Evolutionary conservation across 108 stramenopile genomes (phyloP), one percentile per base, ranked within the genome.

Genomic region (Aurantiochytrium sp.): DNA sequence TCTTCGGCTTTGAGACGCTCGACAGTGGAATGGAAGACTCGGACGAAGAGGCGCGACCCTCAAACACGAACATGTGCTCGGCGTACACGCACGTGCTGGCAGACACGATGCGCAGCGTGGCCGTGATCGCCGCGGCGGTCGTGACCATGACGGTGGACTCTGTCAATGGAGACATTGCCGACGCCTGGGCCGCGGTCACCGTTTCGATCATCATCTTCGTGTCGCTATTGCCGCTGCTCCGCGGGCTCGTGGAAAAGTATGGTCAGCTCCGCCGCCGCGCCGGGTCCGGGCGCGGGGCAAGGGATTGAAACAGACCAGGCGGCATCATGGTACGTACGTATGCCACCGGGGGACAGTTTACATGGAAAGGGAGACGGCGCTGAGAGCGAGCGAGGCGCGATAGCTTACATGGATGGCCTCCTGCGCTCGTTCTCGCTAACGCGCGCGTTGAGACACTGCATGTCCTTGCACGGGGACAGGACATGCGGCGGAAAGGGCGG

Each of bases 1-100:
- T 55, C 55, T 17, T 87, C 10, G 86, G 55, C 55, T 55, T 87
- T n/a, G 27, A 81, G 27, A 81, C 39, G 6, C 21, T 81, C 19
- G 73, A 81, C 39, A 15, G n/a, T 42, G 42, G 2, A 12, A 27
- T 0, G 5, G 27, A 32, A 0, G 42, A 52, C 45, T 1, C 15
- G 39, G 19, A 34, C 1, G 10, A 12, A 22, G 6, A 22, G 30
- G 22, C 2, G 1, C 12, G 15, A 55, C 32, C 8, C 8, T 32
- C 32, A 5, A 87, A 87, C 86, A 87, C 55, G 34, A 87, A 87
- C 55, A 87, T 87, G 86, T 87, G 86, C 41, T 55, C 55, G 8
- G 86, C 86, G 31, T 87, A 87, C 55, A 87, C 86, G 55, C 86
- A 87, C 36, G 86, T 87, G 12, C n/a, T 87, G 3, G 86, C 86